Evolutionary conservation across 495 filamentous ascomycete genomes (phyloP), one percentile per base, ranked within the genome.

Genomic region (Daldinia childiae): DNA sequence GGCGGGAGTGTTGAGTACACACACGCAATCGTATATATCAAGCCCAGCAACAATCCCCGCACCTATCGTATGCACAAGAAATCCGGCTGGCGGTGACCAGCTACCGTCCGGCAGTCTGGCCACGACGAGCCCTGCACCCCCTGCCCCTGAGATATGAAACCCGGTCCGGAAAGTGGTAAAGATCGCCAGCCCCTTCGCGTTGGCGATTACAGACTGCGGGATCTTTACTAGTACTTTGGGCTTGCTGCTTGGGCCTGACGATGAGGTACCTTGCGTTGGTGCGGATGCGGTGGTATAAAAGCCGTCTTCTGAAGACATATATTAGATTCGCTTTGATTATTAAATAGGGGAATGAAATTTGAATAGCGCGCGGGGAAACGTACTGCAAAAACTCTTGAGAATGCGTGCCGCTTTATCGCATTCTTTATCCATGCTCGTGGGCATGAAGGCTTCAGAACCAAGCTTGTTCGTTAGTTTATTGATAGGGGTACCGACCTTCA

Each of bases 121-220:
- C 34, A 95, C 79, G 15, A 95, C 79, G 1, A 95, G 82, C 39
- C 92, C 92, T 65, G 89, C 91, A 3, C 90, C 90, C 29, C 91
- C 91, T 4, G 92, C 91, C 41, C 91, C 92, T 60, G 91, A 92
- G n/a, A 93, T 78, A 87, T 91, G 92, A 14, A 94, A 81, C 14
- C 92, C 92, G 1, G 90, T 90, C 41, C 92, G 89, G 90, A 94
- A 92, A 11, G 89, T 91, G 0, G 91, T 94, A 82, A 95, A 95
- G 77, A 95, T 93, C 41, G 91, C 91, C 2, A 95, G 80, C 3
- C 91, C 92, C 74, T 91, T 90, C 11, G 90, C 90, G 57, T 89
- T 87, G 58, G 86, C 80, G 43, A 95, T 89, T 3, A 92, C 91
- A 70, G 89, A 76, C 17, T 84, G 76, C 0, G 92, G 92, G 59